A percentile compares a stretch with the other conserved stretches of the same genome.
Evolutionary conservation across 805 yeast genomes (phyloP).

Genomic region (Komagataella mondaviorum): DNA sequence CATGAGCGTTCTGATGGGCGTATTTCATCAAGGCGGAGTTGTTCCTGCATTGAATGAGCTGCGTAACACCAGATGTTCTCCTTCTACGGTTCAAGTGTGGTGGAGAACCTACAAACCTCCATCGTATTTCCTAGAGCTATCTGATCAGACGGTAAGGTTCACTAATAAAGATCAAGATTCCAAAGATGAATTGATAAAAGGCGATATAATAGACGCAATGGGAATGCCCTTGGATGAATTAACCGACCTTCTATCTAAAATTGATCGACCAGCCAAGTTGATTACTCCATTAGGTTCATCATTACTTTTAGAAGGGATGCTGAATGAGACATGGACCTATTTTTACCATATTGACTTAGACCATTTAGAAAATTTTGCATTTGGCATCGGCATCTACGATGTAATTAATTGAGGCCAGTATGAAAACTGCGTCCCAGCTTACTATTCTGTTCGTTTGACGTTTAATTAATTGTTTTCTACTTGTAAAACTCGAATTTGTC

Average conservation of each 20-base stretch:
- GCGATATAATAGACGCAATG: neutral
- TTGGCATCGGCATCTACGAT: conserved; percentile 51
- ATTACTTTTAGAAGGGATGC: neutral
- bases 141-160: neutral
- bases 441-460: neutral
- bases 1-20: conserved; percentile 59
- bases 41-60: conserved; percentile 45
- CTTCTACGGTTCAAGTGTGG: conserved; percentile 41
- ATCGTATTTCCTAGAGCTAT: conserved; percentile 45
- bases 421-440: neutral
- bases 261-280: neutral
- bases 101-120: conserved; percentile 97
- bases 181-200: neutral
- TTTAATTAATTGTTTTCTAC: conserved; percentile 17
- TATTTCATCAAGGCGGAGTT: conserved; percentile 84
- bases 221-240: neutral
- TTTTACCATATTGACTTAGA: conserved; percentile 56
- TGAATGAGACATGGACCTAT: conserved; percentile 19
- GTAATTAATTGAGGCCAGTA: neutral
- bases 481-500: conserved; percentile 97
- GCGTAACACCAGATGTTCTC: conserved; percentile 8
- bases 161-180: neutral
- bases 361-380: conserved; percentile 38
- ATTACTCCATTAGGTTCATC: neutral
- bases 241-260: neutral